phyloP scores from a whole-genome alignment of 2,329 filamentous ascomycete genomes.

The Arthrobotrys iridis region DNA sequence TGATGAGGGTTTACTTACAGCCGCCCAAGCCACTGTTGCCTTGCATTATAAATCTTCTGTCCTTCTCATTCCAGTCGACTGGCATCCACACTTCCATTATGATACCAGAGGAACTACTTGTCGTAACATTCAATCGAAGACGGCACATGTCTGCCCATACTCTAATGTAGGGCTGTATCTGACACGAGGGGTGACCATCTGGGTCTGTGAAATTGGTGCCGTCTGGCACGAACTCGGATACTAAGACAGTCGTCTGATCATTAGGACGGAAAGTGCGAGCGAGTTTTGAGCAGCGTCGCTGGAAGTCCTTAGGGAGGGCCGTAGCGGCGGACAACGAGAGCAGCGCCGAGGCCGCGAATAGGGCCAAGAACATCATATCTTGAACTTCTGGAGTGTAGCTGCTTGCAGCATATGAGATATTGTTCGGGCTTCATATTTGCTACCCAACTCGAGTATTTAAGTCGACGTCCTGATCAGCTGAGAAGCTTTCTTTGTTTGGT shows the following conservation, averaged over 20 bases:
- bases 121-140: conserved; percentile 1
- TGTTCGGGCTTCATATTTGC: no score
- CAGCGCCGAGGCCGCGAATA: no score
- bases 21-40: background rate
- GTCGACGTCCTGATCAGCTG: no score
- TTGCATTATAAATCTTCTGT: background rate
- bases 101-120: conserved; percentile 13
- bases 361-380: no score
- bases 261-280: background rate
- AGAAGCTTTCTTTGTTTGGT: no score
- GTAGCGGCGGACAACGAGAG: no score
- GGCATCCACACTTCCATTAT: conserved; percentile 32
- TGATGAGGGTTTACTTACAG: conserved; percentile 2
- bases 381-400: no score
- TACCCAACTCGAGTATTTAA: no score
- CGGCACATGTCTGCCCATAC: background rate
- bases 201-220: background rate
- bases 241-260: background rate
- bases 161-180: background rate
- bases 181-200: background rate
- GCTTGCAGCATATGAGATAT: no score
- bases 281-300: background rate
- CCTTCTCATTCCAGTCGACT: conserved; percentile 9
- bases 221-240: background rate
- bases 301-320: no score